Evolutionary conservation across 2,329 filamentous ascomycete species (phyloP), one percentile per base, ranked within the genome.

Genomic region (Epichloe bromicola): DNA sequence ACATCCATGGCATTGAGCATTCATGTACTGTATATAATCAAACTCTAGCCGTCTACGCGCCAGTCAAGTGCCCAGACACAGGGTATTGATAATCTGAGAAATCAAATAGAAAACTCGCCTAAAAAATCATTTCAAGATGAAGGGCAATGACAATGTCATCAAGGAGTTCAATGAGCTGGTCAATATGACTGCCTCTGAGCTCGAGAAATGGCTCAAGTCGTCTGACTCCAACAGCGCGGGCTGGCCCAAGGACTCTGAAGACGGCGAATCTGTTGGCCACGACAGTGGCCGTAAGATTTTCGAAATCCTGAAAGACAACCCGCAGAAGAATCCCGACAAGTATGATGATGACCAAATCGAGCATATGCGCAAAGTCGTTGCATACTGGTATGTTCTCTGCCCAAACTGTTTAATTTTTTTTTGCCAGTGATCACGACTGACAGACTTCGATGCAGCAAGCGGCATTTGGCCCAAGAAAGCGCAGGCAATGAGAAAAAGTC

Each of bases 91-190:
- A 33, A 17, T 12, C 5, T 34, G 7, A 33, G 11, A 36, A 37
- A 10, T 3, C 19, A 15, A 2, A 38, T 17, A 3, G 17, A 26
- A 15, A 20, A 30, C 6, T 2, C 3, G 14, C 4, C n/a, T 2
- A 47, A 17, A 12, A 23, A 23, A 7, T 26, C 11, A 6, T n/a
- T 12, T 41, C 50, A 52, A 34, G 26, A 62, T 60, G 50, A 60
- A 61, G 51, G 53, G 56, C 30, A 56, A 54, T 30, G 58, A 63
- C 2, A 60, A 64, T 34, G 63, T 66, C 39, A 61, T 66, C 55
- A 73, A 74, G 47, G 80, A 85, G 60, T 85, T 83, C 70, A 83
- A 84, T 54, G 71, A 78, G 39, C 65, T 83, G 45, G 79, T 85
- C 62, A 85, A 85, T 63, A 84, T 85, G 80, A 74, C 71, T 11